These are phyloP conservation scores for Pouteria glomerata DNA, from an alignment of 148 eudicot species.

Conservation along the genomic window DNA sequence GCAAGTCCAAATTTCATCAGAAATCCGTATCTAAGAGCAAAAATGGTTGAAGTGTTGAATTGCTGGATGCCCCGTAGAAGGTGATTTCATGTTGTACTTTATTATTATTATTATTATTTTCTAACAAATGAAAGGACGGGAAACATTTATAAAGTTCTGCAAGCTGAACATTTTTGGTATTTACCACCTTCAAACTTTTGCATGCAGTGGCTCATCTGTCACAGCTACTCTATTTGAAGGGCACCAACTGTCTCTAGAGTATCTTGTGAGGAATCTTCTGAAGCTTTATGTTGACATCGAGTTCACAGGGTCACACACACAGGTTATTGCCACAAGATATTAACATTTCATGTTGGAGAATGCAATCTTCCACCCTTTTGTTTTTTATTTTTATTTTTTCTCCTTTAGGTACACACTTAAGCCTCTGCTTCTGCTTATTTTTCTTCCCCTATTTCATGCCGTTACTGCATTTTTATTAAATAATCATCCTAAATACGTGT, in stretches of 20 bases:
- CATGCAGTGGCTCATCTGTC: constrained; percentile 68
- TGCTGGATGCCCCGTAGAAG: constrained; percentile 98
- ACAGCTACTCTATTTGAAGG: constrained; percentile 89
- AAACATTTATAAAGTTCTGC: neutral
- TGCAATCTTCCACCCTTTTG: neutral
- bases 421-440: neutral
- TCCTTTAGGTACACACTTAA: neutral
- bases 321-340: constrained; percentile 42
- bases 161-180: constrained; percentile 4
- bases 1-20: constrained; percentile 81
- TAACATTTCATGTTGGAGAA: neutral
- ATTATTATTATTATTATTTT: too few species aligned
- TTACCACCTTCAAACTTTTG: constrained; percentile 7
- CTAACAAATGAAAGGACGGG: too few species aligned
- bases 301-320: constrained; percentile 97
- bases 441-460: neutral
- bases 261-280: constrained; percentile 89
- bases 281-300: constrained; percentile 97
- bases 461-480: neutral
- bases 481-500: neutral
- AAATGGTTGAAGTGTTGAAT: constrained; percentile 98
- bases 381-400: neutral
- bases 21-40: constrained; percentile 94
- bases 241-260: constrained; percentile 70
- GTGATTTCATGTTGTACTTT: constrained; percentile 29